Conservation (phyloP, 176 grass and related monocot species). For the Raddia guianensis region DNA sequence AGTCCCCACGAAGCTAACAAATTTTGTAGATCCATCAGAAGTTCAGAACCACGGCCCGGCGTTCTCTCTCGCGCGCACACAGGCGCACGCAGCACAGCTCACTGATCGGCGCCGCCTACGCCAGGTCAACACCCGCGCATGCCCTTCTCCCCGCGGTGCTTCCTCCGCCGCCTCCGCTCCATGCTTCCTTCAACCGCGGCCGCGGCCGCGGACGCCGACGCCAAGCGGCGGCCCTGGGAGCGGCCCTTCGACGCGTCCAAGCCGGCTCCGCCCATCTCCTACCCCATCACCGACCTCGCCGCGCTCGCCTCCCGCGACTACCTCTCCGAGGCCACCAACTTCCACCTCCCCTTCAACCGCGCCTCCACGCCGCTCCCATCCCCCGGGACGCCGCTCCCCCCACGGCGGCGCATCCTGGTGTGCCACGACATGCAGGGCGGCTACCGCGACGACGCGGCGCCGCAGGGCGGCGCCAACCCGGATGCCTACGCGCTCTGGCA, state of each 20-base stretch:
- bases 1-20: too few relatives aligned
- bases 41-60: too few relatives aligned
- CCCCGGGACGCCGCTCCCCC: constrained; percentile 41
- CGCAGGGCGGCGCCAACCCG: constrained; percentile 67
- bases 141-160: constrained; percentile 24
- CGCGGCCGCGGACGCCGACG: neutral
- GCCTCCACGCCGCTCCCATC: constrained; percentile 47
- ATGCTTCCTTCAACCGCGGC: constrained; percentile 18
- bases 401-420: constrained; percentile 66
- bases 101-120: neutral
- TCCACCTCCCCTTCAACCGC: constrained; percentile 85
- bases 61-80: too few relatives aligned
- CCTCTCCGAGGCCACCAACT: constrained; percentile 62
- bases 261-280: constrained; percentile 75
- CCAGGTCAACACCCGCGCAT: constrained; percentile 23
- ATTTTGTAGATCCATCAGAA: too few relatives aligned
- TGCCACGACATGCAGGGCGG: constrained; percentile 94
- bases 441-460: constrained; percentile 69
- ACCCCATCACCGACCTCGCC: constrained; percentile 76
- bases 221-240: constrained; percentile 58
- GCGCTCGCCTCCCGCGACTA: constrained; percentile 67
- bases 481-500: constrained; percentile 90
- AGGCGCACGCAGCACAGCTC: too few relatives aligned
- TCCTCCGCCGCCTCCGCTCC: constrained; percentile 36
- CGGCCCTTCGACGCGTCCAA: constrained; percentile 68